Percentiles rank a stretch among this genome's conserved stretches.
Conservation (phyloP, 768 basidiomycete species). For the Tephrocybe rancida region DNA sequence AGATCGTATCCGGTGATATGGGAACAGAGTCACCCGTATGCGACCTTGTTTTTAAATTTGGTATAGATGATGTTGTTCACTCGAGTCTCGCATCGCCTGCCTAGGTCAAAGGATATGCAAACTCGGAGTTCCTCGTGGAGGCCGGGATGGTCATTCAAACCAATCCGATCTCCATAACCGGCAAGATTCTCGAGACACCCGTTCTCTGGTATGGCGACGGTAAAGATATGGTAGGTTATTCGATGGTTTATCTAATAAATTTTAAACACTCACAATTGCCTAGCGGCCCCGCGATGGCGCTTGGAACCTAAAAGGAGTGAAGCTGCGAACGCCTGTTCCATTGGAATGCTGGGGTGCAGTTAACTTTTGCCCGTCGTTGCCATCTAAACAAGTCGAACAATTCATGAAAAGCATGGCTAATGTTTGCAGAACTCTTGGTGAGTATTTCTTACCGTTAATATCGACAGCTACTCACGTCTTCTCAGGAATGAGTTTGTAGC, state of each 20-base stretch:
- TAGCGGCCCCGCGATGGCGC: constrained; percentile 23
- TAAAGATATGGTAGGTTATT: not conserved
- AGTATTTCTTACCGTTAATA: not conserved
- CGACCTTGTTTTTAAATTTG: not conserved
- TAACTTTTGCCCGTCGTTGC: constrained; percentile 6
- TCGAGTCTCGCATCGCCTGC: not conserved
- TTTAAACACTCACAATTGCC: not conserved
- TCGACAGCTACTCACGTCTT: not conserved
- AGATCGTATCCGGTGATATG: constrained; percentile 34
- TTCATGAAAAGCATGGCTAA: constrained; percentile 6
- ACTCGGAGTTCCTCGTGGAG: constrained; percentile 37
- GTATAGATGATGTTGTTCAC: constrained; percentile 10
- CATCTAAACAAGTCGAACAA: not conserved
- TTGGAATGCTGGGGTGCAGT: constrained; percentile 23
- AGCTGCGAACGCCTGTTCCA: constrained; percentile 14
- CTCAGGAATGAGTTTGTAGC: constrained; percentile 14
- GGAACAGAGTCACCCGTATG: constrained; percentile 13
- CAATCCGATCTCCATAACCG: constrained; percentile 24
- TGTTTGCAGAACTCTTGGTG: constrained; percentile 4
- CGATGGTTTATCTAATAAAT: not conserved
- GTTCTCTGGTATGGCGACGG: constrained; percentile 15
- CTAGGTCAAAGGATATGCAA: constrained; percentile 17
- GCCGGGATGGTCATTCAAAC: constrained; percentile 38
- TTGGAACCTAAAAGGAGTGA: constrained; percentile 28
- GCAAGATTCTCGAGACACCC: constrained; percentile 22